Evolutionary conservation across 352 stramenopile genomes (phyloP), one percentile per base, ranked within the genome.

Genomic region (Pythium graminicola): DNA sequence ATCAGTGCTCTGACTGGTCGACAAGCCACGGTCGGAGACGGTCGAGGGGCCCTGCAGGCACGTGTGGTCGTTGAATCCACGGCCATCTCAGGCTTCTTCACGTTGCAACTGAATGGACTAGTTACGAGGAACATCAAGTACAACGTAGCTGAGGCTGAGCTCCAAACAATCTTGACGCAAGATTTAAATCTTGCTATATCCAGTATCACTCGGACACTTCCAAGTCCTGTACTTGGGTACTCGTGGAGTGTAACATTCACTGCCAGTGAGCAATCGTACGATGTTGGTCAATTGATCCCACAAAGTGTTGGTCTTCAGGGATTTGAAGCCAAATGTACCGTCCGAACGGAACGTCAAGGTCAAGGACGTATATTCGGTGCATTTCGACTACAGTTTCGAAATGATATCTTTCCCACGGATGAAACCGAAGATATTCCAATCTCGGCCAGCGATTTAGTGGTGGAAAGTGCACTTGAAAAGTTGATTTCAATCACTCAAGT

Each of bases 171-270:
- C 35, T 55, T 93, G 45, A 78, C 64, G 0, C 72, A 85, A 31
- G 76, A 93, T 32, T 60, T 93, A 6, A 62, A 69, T 0, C 46
- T 91, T 19, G 51, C 64, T 10, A 62, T 94, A 6, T 69, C 73
- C 14, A 72, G 78, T 17, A 43, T 94, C 22, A 78, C 63, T 2
- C 68, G 81, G 3, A 75, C 66, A 1, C 23, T 53, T 7, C 60
- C 71, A 13, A 79, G 29, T 1, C 19, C 47, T 2, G 75, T 90
- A 63, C 50, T 57, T 6, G 72, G 65, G 0, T 89, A 85, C 43
- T 75, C 73, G 9, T 93, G 83, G 83, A 85, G 63, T 41, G 71
- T 93, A 36, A 93, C 83, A 8, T 93, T 89, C 39, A 64, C 61
- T 3, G 78, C 77, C 10, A 88, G 72, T 35, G 70, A 86, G 20